Percentiles rank a stretch among this genome's conserved stretches.
These are phyloP conservation scores for Aspergillus avenaceus DNA, from an alignment of 495 filamentous ascomycete genomes.

Conservation along the genomic window DNA sequence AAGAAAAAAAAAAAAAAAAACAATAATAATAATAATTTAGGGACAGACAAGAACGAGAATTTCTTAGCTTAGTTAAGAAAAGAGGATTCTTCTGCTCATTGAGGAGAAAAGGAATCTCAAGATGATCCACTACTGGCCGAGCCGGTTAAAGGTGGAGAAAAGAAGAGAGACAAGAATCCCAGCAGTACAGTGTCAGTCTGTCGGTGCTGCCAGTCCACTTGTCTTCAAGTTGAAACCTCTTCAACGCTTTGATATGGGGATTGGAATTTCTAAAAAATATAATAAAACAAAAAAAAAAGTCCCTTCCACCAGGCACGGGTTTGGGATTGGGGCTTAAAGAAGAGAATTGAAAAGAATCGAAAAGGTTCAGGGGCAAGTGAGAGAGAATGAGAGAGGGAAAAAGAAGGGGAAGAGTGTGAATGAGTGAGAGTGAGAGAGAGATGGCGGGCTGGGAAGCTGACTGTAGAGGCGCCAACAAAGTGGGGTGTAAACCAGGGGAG, in stretches of 20 bases:
- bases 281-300: background rate
- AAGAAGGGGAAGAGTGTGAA: background rate
- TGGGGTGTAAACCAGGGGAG: conserved; percentile 1
- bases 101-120: conserved; percentile 1
- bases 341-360: conserved; percentile 1
- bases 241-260: background rate
- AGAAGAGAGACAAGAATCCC: background rate
- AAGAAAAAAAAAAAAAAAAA: background rate
- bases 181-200: conserved; percentile 2
- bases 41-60: too few species aligned
- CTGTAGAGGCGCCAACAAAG: conserved; percentile 17
- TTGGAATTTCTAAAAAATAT: too few species aligned
- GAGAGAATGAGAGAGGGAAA: background rate
- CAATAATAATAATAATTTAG: background rate
- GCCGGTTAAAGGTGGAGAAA: conserved; percentile 2
- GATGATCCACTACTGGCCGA: conserved; percentile 3
- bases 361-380: too few species aligned
- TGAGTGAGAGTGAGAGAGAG: background rate
- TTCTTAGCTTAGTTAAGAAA: background rate
- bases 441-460: conserved; percentile 12
- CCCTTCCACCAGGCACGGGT: background rate
- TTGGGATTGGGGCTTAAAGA: conserved; percentile 2
- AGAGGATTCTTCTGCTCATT: conserved; percentile 3
- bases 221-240: background rate
- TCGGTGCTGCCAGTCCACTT: background rate